These are phyloP conservation scores for Albophoma yamanashiensis DNA, from an alignment of 2,329 filamentous ascomycete species.

Conservation along the genomic window DNA sequence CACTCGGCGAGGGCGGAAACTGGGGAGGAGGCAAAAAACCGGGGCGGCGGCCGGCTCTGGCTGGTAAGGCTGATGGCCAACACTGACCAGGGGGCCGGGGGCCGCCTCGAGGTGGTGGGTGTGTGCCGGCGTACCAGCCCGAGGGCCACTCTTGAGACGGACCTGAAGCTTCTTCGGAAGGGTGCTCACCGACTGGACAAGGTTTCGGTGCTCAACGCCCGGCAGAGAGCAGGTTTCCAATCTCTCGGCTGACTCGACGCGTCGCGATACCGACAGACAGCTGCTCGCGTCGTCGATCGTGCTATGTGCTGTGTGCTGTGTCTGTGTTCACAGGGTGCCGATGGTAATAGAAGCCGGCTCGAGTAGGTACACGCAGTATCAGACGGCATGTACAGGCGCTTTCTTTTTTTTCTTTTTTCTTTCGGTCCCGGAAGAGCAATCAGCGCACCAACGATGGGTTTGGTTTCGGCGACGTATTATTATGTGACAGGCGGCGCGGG, in stretches of 20 bases:
- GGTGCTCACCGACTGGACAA: not conserved
- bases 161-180: not conserved
- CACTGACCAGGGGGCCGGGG: not conserved
- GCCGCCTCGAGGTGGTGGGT: not conserved
- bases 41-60: not conserved
- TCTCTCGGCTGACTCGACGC: not conserved
- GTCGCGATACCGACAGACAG: not conserved
- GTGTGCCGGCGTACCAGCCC: not conserved
- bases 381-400: conserved; percentile 10
- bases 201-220: not conserved
- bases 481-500: not conserved
- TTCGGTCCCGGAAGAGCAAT: not conserved
- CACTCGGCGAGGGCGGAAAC: not conserved
- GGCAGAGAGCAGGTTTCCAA: not conserved
- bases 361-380: conserved; percentile 7
- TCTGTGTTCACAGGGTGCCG: not conserved
- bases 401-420: not conserved
- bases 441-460: not conserved
- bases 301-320: not conserved
- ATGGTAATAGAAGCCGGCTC: conserved; percentile 1
- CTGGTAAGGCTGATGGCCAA: conserved; percentile 1
- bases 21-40: not conserved
- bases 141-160: not conserved
- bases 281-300: not conserved
- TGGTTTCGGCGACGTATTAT: not conserved